Evolutionary conservation across 805 yeast species (phyloP).

Genomic region (Nakazawaea ambrosiae): DNA sequence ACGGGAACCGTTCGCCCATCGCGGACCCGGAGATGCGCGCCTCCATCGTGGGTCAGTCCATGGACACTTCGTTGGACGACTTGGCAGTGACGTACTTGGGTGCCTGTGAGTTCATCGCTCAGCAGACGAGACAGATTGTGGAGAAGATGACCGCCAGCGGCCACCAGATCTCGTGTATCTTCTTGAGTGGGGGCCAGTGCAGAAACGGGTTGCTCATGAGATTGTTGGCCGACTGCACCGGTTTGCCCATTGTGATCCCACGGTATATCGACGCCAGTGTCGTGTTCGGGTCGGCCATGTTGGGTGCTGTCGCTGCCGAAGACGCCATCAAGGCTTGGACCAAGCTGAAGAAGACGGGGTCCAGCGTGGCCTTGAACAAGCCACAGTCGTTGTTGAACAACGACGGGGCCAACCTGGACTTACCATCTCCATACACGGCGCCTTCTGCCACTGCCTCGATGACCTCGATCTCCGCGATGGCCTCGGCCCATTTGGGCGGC

Average conservation of each 20-base stretch:
- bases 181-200: constrained; percentile 96
- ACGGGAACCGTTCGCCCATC: constrained; percentile 96
- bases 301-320: constrained; percentile 92
- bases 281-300: constrained; percentile 89
- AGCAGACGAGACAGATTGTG: constrained; percentile 92
- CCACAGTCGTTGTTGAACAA: constrained; percentile 20
- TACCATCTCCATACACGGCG: constrained; percentile 70
- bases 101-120: constrained; percentile 96
- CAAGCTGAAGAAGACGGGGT: constrained; percentile 17
- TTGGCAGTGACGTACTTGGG: constrained; percentile 83
- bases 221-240: constrained; percentile 87
- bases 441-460: constrained; percentile 72
- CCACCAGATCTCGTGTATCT: constrained; percentile 66
- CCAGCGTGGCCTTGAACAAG: constrained; percentile 19
- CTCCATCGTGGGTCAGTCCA: constrained; percentile 82
- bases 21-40: constrained; percentile 95
- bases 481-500: constrained; percentile 25
- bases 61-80: constrained; percentile 83
- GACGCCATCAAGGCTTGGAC: constrained; percentile 34
- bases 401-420: constrained; percentile 15
- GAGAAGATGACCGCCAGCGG: constrained; percentile 80
- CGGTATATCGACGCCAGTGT: constrained; percentile 95
- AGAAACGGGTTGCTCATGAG: constrained; percentile 86
- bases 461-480: constrained; percentile 48
- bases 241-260: constrained; percentile 87